Evolutionary conservation across 73 alveolate genomes (phyloP).

Genomic region (Paramecium tetraurelia): DNA sequence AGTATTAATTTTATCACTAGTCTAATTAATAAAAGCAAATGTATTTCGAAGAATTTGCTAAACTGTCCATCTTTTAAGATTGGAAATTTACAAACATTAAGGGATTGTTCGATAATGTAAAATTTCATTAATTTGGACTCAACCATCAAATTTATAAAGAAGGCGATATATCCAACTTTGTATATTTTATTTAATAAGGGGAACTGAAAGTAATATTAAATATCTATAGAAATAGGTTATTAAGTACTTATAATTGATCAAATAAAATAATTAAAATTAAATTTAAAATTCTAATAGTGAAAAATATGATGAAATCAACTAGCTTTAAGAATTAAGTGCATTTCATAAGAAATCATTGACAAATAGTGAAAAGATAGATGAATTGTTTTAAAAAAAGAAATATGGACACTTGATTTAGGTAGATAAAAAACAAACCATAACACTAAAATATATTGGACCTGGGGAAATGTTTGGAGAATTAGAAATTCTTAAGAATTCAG

Average conservation of each 20-base stretch:
- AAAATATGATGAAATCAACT: neutral
- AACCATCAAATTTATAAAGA: conserved; percentile 15
- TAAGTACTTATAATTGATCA: neutral
- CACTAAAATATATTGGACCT: neutral
- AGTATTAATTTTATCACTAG: neutral
- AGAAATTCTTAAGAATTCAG: neutral
- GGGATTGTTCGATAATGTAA: neutral
- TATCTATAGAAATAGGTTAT: neutral
- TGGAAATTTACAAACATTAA: conserved; percentile 14
- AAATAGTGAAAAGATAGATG: conserved; percentile 17
- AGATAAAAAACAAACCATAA: conserved; percentile 13
- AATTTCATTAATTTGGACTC: conserved; percentile 6
- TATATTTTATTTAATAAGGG: neutral
- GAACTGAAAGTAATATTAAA: neutral
- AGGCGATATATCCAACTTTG: neutral
- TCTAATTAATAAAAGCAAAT: neutral
- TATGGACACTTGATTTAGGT: neutral
- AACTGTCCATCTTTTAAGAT: neutral
- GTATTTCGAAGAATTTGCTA: conserved; percentile 33
- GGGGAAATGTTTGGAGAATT: conserved; percentile 50
- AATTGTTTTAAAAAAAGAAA: conserved; percentile 10
- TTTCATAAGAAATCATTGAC: neutral
- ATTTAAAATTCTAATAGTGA: neutral
- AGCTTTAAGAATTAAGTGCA: neutral
- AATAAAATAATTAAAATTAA: neutral